Percentiles rank a stretch among this genome's conserved stretches.
phyloP scores from a whole-genome alignment of 2,329 filamentous ascomycete species.

The Pseudocercospora vitis region DNA sequence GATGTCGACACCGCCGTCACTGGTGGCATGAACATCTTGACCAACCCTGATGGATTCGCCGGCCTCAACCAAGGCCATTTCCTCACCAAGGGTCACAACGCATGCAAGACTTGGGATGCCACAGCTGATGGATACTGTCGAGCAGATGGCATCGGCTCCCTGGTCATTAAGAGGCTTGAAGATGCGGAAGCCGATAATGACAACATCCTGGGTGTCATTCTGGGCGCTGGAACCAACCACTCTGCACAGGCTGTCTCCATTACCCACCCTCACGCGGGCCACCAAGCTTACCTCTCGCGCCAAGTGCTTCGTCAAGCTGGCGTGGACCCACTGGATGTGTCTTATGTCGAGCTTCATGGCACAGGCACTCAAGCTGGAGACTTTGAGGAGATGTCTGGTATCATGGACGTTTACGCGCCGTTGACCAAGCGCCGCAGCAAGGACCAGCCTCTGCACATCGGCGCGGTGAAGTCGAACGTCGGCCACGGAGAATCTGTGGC shows the following conservation, averaged over 20 bases:
- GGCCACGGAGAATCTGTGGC: conserved; percentile 41
- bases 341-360: conserved; percentile 21
- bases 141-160: conserved; percentile 30
- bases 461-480: conserved; percentile 39
- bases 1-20: conserved; percentile 35
- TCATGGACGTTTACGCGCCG: conserved; percentile 8
- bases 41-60: conserved; percentile 30
- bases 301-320: conserved; percentile 20
- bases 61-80: conserved; percentile 34
- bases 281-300: conserved; percentile 14
- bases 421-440: background rate
- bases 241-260: conserved; percentile 22
- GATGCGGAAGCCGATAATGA: conserved; percentile 38
- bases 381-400: conserved; percentile 12
- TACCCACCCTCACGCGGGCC: conserved; percentile 24
- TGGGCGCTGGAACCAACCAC: conserved; percentile 19
- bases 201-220: conserved; percentile 26
- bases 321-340: conserved; percentile 17
- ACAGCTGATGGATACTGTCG: conserved; percentile 37
- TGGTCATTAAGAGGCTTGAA: conserved; percentile 37
- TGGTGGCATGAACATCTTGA: conserved; percentile 35
- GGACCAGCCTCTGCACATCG: conserved; percentile 32
- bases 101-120: conserved; percentile 33
- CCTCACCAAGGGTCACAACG: conserved; percentile 23
- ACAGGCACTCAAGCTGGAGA: conserved; percentile 22